Evolutionary conservation across 116 monocot species (phyloP), one percentile per base, ranked within the genome.

Genomic region (Thalassia testudinum): DNA sequence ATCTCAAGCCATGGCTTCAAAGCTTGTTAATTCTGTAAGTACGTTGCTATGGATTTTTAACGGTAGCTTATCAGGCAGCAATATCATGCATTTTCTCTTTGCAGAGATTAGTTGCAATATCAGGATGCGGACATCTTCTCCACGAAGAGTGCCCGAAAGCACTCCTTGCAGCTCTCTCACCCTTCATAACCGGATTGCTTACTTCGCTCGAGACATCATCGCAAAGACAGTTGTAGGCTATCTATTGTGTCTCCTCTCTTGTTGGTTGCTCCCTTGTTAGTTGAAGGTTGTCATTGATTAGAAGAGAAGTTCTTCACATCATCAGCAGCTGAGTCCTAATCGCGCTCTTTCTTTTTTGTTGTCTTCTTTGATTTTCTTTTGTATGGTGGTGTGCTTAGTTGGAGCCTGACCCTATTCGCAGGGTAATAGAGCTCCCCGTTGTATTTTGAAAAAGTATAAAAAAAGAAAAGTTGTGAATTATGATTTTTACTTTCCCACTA

Each of bases 91-190:
- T n/a, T n/a, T n/a, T n/a, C n/a, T n/a, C n/a, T n/a, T 51, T 77
- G 64, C 80, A 92, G 92, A 86, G 83, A 37, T 57, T 92, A 49
- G 80, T 92, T 21, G 77, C 80, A 11, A 83, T 92, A 64, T 86
- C 92, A 10, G 78, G 87, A 24, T 92, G 92, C 30, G 92, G 92
- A 44, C 92, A 92, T 73, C 73, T 92, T 43, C 92, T 86, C 6
- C 92, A 92, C 23, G 92, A 92, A 62, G 92, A 92, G 73, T 92
- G 92, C 50, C 87, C 92, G 7, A 80, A 80, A 63, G 86, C 83
- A 12, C 71, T 92, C 7, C 92, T 92, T 29, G 77, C 76, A 21
- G 87, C 87, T 48, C 78, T 92, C 26, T 67, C 77, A 1, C 87
- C 83, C 1, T 92, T 86, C 68, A 80, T 86, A 44, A 78, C 70